phyloP scores from a whole-genome alignment of 2,329 filamentous ascomycete species.

The Colletotrichum sp. region DNA sequence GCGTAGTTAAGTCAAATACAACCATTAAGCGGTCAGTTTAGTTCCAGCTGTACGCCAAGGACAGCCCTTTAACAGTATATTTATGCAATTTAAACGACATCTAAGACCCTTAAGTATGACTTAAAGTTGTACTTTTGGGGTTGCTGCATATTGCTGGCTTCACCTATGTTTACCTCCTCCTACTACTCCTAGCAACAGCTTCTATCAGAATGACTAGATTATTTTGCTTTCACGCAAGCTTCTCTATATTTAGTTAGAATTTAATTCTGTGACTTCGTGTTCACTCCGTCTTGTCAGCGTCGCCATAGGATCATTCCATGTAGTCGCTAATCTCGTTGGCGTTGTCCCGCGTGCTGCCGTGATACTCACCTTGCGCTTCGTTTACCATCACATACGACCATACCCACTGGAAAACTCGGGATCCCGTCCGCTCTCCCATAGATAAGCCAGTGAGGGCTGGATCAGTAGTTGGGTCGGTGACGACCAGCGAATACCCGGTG shows the following conservation, averaged over 20 bases:
- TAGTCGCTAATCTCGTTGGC: background rate
- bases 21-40: background rate
- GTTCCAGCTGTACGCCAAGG: background rate
- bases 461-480: background rate
- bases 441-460: background rate
- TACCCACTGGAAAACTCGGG: background rate
- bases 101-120: background rate
- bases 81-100: background rate
- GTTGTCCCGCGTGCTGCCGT: background rate
- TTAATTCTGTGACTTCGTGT: background rate
- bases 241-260: background rate
- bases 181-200: rapidly evolving
- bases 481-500: background rate
- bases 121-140: background rate
- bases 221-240: rapidly evolving
- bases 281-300: no score
- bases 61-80: background rate
- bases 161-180: background rate
- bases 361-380: background rate
- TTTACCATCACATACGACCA: background rate
- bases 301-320: no score
- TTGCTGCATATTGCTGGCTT: background rate
- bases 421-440: background rate
- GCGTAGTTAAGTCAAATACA: rapidly evolving
- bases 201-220: background rate